Evolutionary conservation across 2,329 filamentous ascomycete species (phyloP), one percentile per base, ranked within the genome.

Genomic region (Myriosclerotinia duriaeana): DNA sequence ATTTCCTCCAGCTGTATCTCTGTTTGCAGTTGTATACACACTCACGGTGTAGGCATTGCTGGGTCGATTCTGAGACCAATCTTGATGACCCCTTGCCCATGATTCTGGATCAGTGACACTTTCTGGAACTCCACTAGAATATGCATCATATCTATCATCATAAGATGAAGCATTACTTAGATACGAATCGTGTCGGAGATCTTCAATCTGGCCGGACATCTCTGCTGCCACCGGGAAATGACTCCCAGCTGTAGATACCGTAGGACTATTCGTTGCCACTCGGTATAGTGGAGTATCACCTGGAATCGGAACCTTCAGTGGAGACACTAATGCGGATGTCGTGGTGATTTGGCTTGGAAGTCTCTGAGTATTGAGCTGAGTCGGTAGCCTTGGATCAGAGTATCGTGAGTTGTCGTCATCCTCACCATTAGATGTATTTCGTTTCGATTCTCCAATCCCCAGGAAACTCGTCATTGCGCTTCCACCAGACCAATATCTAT

Each of bases 401-500:
- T 88, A 88, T 30, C 79, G 80, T 61, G 85, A 87, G 74, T 85
- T 84, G 69, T 78, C 67, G 54, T 74, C 73, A 17, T 77, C 78
- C 44, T 87, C 85, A 4, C 83, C 79, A n/a, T 81, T 79, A 44
- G 79, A 79, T 46, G 74, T 77, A 40, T 60, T 60, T 63, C 76
- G 75, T 65, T 77, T 78, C 60, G 75, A 78, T 20, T 52, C 54
- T 17, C 84, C 85, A 63, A 87, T 84, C 17, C 86, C 87, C 9
- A 90, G 80, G 34, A 89, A 84, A 73, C 89, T 88, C 44, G 63
- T 60, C 66, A 89, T 78, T 9, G 87, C 84, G 71, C 88, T 90
- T 64, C 89, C 89, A 61, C 88, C 89, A 17, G 89, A 90, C 85
- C 90, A 92, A 78, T 92, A 92, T 64, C 86, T 81, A 76, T 91